Evolutionary conservation across 2,329 filamentous ascomycete species (phyloP), one percentile per base, ranked within the genome.

Genomic region (Spiromastix sp.): DNA sequence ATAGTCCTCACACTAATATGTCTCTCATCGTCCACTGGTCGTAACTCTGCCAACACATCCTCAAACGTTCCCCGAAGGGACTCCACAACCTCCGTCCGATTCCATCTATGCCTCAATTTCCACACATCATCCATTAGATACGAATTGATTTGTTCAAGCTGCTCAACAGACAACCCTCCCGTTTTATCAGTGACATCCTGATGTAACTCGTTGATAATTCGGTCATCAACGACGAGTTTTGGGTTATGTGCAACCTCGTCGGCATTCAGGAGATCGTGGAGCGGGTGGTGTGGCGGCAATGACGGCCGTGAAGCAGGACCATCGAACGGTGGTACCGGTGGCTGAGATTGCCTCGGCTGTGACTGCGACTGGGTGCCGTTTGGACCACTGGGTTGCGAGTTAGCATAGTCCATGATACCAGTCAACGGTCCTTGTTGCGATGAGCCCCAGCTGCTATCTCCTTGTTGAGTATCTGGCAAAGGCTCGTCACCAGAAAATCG

Each of bases 61-160:
- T 93, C 87, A 56, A 94, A 94, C 4, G 82, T 75, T 11, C 71
- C 66, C 27, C 67, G 67, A 24, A 93, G 70, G 24, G 68, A 63
- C 30, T 63, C 64, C 10, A 79, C 69, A 10, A 94, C 86, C 48
- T 71, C 70, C 48, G 77, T 79, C 28, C 91, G 76, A 59, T 98
- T 91, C 75, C 84, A 91, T 50, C 93, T 79, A 31, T 76, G 71
- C 32, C 86, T 73, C 41, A 72, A 73, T 41, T 70, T 71, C 91
- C 91, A 98, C 29, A 96, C 73, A 43, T 79, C 77, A 41, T 89
- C 82, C 89, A 96, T 96, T 43, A 96, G 66, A 46, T 81, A 77
- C 5, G 86, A 80, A 56, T 87, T 87, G 55, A 95, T 79, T 59
- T 96, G 89, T 66, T 96, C 89, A 13, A 98, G 66, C 57, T 98